Conservation (phyloP, 2,329 filamentous ascomycete genomes). For the Neonectria sp. region DNA sequence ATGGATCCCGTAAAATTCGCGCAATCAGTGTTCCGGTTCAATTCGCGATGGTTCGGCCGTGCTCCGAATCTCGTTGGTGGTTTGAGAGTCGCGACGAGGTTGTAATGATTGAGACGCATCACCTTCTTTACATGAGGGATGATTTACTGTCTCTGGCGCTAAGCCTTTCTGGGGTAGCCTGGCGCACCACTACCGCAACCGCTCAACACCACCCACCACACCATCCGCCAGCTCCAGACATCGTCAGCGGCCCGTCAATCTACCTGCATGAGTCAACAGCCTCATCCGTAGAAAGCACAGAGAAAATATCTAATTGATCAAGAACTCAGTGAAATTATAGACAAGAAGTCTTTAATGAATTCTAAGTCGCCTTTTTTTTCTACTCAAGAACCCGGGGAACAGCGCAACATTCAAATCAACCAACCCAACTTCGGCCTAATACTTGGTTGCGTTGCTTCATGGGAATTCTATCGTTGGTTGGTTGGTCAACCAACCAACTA, state of each 20-base stretch:
- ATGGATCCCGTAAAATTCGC: constrained; percentile 6
- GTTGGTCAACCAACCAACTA: too few species aligned
- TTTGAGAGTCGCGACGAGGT: constrained; percentile 46
- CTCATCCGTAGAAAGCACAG: too few species aligned
- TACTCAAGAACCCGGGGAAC: too few species aligned
- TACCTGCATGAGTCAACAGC: neutral
- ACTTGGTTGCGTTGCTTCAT: too few species aligned
- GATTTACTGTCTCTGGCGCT: constrained; percentile 41
- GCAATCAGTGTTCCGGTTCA: constrained; percentile 15
- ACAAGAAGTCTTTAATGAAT: too few species aligned
- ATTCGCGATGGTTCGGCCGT: constrained; percentile 35
- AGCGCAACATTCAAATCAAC: too few species aligned
- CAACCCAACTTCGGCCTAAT: too few species aligned
- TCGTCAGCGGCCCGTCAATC: constrained; percentile 13
- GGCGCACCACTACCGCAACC: constrained; percentile 34
- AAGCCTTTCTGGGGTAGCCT: constrained; percentile 33
- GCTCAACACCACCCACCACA: neutral
- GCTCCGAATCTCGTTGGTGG: constrained; percentile 34
- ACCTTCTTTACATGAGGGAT: constrained; percentile 50
- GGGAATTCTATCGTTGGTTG: too few species aligned
- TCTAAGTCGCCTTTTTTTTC: too few species aligned
- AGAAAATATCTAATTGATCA: too few species aligned
- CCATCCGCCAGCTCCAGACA: constrained; percentile 11
- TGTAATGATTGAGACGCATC: constrained; percentile 47
- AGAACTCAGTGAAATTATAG: too few species aligned